Percentiles rank a stretch among this genome's conserved stretches.
Evolutionary conservation across 2,329 filamentous ascomycete species (phyloP).

Genomic region (Botryotinia narcissicola): DNA sequence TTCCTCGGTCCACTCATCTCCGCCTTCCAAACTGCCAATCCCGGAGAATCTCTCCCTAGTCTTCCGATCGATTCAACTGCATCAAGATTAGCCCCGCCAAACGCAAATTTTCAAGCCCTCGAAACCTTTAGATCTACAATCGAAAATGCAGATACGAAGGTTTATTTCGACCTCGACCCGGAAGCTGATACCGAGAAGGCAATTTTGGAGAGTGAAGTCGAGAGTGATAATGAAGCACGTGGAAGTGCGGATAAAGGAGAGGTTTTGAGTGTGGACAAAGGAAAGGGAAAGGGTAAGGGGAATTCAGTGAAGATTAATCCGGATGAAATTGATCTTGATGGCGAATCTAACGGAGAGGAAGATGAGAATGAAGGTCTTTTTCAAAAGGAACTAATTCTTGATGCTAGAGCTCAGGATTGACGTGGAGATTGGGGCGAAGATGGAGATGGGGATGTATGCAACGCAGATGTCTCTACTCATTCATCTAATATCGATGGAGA

Average conservation of each 20-base stretch:
- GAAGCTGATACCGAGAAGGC: not conserved
- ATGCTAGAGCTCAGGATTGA: not conserved
- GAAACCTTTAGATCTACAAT: not conserved
- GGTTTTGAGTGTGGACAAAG: not conserved
- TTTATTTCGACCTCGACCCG: not conserved
- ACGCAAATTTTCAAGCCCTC: not conserved
- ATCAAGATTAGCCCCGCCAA: not conserved
- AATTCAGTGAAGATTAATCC: not conserved
- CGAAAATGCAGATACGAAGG: not conserved
- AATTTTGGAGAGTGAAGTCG: not conserved
- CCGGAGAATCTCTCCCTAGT: not conserved
- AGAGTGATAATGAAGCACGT: not conserved
- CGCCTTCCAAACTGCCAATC: not conserved
- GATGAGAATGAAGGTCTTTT: not conserved
- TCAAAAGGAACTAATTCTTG: not conserved
- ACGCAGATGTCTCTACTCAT: not conserved
- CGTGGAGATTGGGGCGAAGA: no score
- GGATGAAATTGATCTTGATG: slow-evolving; percentile 10
- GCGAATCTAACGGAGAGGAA: not conserved
- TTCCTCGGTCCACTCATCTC: not conserved
- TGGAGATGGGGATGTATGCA: not conserved
- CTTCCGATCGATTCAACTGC: no score
- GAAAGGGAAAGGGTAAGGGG: not conserved
- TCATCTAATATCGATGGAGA: not conserved
- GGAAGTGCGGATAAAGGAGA: no score